These are phyloP conservation scores for Mycosphaerelloides madeirae DNA, from an alignment of 2,329 filamentous ascomycete species.

Conservation along the genomic window DNA sequence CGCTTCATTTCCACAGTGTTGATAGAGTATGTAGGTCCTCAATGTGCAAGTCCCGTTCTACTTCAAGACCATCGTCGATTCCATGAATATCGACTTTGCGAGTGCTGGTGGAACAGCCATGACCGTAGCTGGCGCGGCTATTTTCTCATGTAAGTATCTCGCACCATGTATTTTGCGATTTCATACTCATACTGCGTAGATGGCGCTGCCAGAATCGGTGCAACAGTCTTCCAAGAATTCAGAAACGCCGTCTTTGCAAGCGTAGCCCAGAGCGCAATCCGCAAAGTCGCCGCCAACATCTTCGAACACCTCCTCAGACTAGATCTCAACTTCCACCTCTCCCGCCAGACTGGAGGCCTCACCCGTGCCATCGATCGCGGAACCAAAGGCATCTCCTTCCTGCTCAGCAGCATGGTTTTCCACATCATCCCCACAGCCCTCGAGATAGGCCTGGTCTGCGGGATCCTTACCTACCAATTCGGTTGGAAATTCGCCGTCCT, in stretches of 20 bases:
- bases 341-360: slow-evolving; percentile 88
- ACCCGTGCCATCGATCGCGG: slow-evolving; percentile 93
- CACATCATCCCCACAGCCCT: slow-evolving; percentile 90
- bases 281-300: slow-evolving; percentile 83
- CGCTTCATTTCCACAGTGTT: slow-evolving; percentile 17
- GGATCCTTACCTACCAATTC: slow-evolving; percentile 94
- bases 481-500: slow-evolving; percentile 87
- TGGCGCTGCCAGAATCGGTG: slow-evolving; percentile 79
- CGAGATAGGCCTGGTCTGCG: slow-evolving; percentile 92
- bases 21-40: slow-evolving; percentile 53
- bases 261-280: slow-evolving; percentile 93
- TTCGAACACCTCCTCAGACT: slow-evolving; percentile 84
- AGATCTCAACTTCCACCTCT: slow-evolving; percentile 89
- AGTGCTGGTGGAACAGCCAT: slow-evolving; percentile 81
- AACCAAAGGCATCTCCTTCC: slow-evolving; percentile 96
- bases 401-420: slow-evolving; percentile 97
- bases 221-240: slow-evolving; percentile 85
- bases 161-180: background rate
- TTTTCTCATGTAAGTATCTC: slow-evolving; percentile 56
- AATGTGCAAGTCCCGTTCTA: slow-evolving; percentile 99
- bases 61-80: slow-evolving; percentile 96
- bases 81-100: slow-evolving; percentile 94
- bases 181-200: slow-evolving; percentile 43
- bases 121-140: slow-evolving; percentile 85
- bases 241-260: slow-evolving; percentile 96